Evolutionary conservation across 768 basidiomycete genomes (phyloP).

Genomic region (Naganishia antarctica): DNA sequence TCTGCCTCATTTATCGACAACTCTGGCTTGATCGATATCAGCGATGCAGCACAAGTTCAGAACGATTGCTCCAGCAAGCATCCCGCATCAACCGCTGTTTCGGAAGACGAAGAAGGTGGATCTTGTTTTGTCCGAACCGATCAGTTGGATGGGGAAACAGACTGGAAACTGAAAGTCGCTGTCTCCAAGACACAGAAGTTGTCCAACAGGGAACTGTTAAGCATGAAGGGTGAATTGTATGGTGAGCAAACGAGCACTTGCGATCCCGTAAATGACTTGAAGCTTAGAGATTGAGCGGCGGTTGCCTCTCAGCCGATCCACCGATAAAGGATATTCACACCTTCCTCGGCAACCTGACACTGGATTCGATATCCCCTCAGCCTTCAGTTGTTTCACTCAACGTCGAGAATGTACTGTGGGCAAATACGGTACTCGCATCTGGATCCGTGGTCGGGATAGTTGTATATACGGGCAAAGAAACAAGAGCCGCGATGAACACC

Average conservation of each 20-base stretch:
- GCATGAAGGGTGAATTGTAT: conserved; percentile 81
- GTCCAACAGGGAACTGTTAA: conserved; percentile 55
- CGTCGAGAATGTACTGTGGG: conserved; percentile 92
- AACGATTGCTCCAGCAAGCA: not conserved
- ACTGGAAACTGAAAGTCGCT: conserved; percentile 94
- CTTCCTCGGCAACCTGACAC: conserved; percentile 85
- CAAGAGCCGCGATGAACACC: conserved; percentile 97
- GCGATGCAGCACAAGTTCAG: not conserved
- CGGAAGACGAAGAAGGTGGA: conserved; percentile 56
- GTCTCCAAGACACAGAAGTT: conserved; percentile 77
- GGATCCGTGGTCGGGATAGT: conserved; percentile 89
- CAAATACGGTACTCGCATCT: conserved; percentile 94
- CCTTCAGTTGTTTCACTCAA: conserved; percentile 63
- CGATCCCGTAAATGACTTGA: not conserved
- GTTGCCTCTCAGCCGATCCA: conserved; percentile 65
- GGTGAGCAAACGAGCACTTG: conserved; percentile 53
- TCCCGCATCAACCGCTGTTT: not conserved
- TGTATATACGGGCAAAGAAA: conserved; percentile 90
- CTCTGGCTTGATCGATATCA: not conserved
- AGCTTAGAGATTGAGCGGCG: not conserved
- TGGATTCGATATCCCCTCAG: conserved; percentile 26
- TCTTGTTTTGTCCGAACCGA: conserved; percentile 97
- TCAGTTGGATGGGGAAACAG: conserved; percentile 96
- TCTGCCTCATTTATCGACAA: not conserved
- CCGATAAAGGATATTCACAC: conserved; percentile 96